A percentile compares a stretch with the other conserved stretches of the same genome.
These are phyloP conservation scores for Metarhizium guizhouense DNA, from an alignment of 2,329 filamentous ascomycete species.

Conservation along the genomic window DNA sequence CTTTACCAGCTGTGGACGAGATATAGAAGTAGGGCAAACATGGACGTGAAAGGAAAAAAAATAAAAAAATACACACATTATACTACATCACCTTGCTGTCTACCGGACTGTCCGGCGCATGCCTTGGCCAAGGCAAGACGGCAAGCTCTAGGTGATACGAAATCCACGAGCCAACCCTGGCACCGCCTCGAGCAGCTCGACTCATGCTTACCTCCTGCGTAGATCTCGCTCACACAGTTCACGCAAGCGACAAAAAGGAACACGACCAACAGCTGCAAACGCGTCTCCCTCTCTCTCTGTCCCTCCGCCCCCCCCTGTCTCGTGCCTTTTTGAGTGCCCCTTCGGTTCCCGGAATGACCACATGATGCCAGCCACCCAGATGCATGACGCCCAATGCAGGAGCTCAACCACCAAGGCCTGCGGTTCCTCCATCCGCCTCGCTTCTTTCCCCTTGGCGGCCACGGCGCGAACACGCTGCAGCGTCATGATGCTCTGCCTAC, in stretches of 20 bases:
- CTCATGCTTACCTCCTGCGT: background rate
- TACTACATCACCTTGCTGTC: background rate
- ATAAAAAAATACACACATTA: too few species aligned
- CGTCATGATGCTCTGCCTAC: background rate
- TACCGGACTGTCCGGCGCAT: background rate
- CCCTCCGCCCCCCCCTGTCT: background rate
- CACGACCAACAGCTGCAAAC: background rate
- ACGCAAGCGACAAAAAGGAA: background rate
- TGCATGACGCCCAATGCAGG: background rate
- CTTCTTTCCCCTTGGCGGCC: background rate
- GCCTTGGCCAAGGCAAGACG: background rate
- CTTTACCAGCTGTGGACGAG: background rate
- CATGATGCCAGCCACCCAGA: slow-evolving; percentile 2
- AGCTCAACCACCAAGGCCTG: background rate
- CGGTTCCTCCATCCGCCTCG: background rate
- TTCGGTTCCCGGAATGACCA: background rate
- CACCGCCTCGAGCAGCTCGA: background rate
- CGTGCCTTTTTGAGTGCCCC: background rate
- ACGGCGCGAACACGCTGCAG: background rate
- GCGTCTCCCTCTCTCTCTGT: background rate
- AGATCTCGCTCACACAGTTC: background rate
- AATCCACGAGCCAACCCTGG: background rate
- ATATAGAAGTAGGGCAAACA: too few species aligned
- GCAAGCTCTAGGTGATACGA: background rate
- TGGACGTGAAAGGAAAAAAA: too few species aligned